Evolutionary conservation across 75 land plant species (phyloP), one percentile per base, ranked within the genome.

Genomic region (Pinus tabuliformis): DNA sequence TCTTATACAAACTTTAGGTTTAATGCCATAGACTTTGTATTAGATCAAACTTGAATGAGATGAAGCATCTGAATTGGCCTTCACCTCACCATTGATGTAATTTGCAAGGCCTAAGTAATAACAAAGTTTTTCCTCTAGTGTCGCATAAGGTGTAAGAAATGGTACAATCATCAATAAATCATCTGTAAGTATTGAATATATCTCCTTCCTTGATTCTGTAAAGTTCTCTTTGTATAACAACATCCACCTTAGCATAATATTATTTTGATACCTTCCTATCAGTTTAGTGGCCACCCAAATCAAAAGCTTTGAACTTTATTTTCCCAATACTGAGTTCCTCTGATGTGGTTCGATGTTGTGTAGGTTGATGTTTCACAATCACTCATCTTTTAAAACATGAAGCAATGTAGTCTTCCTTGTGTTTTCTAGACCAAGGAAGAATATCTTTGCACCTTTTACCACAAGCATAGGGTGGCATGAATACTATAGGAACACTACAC

Each of bases 21-120:
- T 33, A 33, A 1, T 33, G 26, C 33, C 33, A 33, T 1, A 33
- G 0, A 33, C 33, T 33, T 33, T 33, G 33, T 33, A 33, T 33
- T 33, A 33, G 1, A 33, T 33, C 33, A 33, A 33, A 33, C 33
- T 33, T 33, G 0, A 33, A 33, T 2, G 2, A 33, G 33, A 33
- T 33, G 33, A 33, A 2, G 1, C 33, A 33, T 33, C 33, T 1
- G 33, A 77, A 74, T 83, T 85, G 4, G 86, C 94, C 74, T 88
- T 91, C 1, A 91, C 94, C 80, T 92, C 91, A 60, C 94, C 94
- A 18, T 91, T 92, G 33, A 93, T 91, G 83, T 91, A 91, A 62
- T 83, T 91, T 76, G 75, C 66, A 66, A 92, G 76, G 8, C 94
- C 91, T 16, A 92, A 70, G 63, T 88, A 81, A 71, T 73, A 86